Evolutionary conservation across 306 rosid species (phyloP), one percentile per base, ranked within the genome.

Genomic region (Coriaria nepalensis): DNA sequence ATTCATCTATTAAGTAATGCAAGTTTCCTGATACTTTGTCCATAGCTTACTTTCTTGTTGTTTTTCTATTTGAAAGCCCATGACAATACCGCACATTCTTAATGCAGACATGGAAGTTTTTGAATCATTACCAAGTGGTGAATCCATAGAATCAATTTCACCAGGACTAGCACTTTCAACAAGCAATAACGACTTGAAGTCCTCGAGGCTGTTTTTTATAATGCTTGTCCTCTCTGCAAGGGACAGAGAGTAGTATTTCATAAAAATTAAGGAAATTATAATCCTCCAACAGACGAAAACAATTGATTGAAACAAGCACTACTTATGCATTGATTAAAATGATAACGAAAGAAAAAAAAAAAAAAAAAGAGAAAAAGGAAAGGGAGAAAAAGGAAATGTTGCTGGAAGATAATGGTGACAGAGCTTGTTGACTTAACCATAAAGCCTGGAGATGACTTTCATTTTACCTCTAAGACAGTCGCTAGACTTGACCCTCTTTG

Each of bases 101-200:
- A 12, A 37, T 33, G 50, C 77, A 57, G 37, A 79, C 92, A 80
- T 57, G 74, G 46, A 10, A 57, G n/a, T 71, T 56, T 56, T 75
- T 67, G 65, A 56, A 13, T 58, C 59, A 33, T 49, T 37, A 52
- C 13, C 66, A 56, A 60, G 56, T 15, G 68, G 75, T n/a, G 74
- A 46, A 53, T 45, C 52, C 58, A 56, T 61, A 9, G 71, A 63
- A 29, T 43, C 59, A 49, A 50, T 36, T 45, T 55, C 57, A 46
- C 36, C 62, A 48, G 70, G 66, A 29, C 79, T 52, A 14, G 56
- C 37, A 5, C 55, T 70, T 45, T 71, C 61, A 12, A 51, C 43
- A 43, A 53, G 44, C 49, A 41, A 67, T 29, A 68, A 60, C 50
- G 76, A 57, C 52, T 57, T 54, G 56, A 51, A 36, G 11, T 33